phyloP scores from a whole-genome alignment of 306 rosid species.

The Hippophae rhamnoides region DNA sequence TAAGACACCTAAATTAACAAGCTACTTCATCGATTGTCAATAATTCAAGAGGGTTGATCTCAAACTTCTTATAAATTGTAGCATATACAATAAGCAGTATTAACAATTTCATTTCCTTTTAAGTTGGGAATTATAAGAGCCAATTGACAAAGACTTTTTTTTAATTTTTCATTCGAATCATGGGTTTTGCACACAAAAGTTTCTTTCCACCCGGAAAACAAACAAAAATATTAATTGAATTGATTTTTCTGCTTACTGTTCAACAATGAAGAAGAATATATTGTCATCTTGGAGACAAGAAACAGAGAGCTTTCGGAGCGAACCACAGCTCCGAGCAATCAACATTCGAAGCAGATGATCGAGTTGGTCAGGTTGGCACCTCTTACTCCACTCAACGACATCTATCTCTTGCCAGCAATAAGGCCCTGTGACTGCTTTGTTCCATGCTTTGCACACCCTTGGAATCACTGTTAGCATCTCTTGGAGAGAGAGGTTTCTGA shows the following conservation, averaged over 20 bases:
- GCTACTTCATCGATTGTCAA: no score
- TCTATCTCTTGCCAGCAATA: conserved; percentile 97
- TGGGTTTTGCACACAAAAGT: no score
- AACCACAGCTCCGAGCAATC: conserved; percentile 59
- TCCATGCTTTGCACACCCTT: conserved; percentile 86
- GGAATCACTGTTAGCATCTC: conserved; percentile 78
- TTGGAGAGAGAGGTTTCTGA: conserved; percentile 60
- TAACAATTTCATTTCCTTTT: no score
- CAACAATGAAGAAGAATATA: conserved; percentile 68
- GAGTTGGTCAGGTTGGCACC: conserved; percentile 46
- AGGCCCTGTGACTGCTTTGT: conserved; percentile 70
- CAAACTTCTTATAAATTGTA: no score
- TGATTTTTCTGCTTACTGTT: conserved; percentile 55
- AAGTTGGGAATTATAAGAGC: no score
- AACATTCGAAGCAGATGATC: conserved; percentile 68
- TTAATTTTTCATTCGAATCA: no score
- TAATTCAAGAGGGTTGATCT: no score
- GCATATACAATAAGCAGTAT: no score
- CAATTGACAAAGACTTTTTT: no score
- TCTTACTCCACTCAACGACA: conserved; percentile 78
- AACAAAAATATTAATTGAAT: no score
- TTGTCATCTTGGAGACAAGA: conserved; percentile 48
- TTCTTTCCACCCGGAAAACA: background rate
- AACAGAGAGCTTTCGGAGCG: conserved; percentile 74
- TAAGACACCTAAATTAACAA: no score